Percentiles rank a stretch among this genome's conserved stretches.
Conservation (phyloP, 805 yeast species). For the Ogataea populi-albae region DNA sequence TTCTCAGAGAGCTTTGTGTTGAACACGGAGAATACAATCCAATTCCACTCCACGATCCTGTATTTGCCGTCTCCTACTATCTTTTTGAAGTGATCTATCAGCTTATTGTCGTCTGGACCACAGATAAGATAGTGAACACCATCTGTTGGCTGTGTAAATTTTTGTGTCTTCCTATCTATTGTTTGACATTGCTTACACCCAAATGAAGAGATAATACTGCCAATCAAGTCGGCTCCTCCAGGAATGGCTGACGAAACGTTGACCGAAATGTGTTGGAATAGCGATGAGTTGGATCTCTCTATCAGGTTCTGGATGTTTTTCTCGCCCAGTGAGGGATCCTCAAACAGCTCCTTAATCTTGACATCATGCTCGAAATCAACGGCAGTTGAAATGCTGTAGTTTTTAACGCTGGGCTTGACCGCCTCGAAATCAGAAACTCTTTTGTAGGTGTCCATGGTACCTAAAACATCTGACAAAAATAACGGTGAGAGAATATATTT, state of each 20-base stretch:
- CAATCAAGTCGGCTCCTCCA: conserved; percentile 57
- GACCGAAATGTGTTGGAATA: conserved; percentile 50
- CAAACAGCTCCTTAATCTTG: conserved; percentile 33
- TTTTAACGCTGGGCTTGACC: conserved; percentile 24
- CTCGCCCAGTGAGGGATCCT: conserved; percentile 21
- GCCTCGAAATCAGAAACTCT: conserved; percentile 26
- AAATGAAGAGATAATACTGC: conserved; percentile 57
- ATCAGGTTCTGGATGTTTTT: conserved; percentile 18
- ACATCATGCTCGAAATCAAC: conserved; percentile 34
- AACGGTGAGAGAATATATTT: conserved; percentile 53
- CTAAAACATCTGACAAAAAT: conserved; percentile 48
- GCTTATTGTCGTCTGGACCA: conserved; percentile 30
- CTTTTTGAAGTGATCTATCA: conserved; percentile 29
- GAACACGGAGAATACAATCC: conserved; percentile 59
- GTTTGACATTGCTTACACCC: conserved; percentile 36
- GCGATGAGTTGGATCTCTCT: conserved; percentile 19
- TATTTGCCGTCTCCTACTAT: conserved; percentile 25
- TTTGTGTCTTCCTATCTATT: conserved; percentile 21
- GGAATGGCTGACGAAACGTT: conserved; percentile 56
- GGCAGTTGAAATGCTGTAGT: conserved; percentile 26
- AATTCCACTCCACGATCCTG: conserved; percentile 57
- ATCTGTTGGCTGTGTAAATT: conserved; percentile 12
- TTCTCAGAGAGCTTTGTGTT: conserved; percentile 34
- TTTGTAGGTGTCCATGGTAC: conserved; percentile 28
- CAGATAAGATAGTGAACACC: conserved; percentile 25